Evolutionary conservation across 2,329 filamentous ascomycete genomes (phyloP).

Genomic region (Cladosporium phlei): DNA sequence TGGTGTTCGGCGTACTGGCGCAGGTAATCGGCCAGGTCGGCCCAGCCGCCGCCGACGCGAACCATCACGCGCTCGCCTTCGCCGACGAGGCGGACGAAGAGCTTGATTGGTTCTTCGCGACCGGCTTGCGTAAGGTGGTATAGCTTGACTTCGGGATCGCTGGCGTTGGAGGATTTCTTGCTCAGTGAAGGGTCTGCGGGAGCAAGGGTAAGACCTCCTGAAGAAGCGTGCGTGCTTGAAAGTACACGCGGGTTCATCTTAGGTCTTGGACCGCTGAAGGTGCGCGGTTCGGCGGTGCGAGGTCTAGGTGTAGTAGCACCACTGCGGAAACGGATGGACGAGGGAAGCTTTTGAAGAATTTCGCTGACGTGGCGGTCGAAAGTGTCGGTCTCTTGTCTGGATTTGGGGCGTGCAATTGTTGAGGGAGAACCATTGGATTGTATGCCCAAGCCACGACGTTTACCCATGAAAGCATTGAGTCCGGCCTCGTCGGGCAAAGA

Average conservation of each 20-base stretch:
- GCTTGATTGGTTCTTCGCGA: constrained; percentile 82
- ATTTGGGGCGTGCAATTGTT: not conserved
- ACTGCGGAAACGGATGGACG: constrained; percentile 68
- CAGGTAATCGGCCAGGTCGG: constrained; percentile 89
- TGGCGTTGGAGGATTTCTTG: constrained; percentile 19
- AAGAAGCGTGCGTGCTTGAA: constrained; percentile 11
- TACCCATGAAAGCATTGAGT: constrained; percentile 11
- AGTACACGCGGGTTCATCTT: constrained; percentile 14
- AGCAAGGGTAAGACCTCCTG: constrained; percentile 25
- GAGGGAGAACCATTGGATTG: not conserved
- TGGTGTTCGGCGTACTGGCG: constrained; percentile 92
- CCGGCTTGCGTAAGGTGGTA: constrained; percentile 86
- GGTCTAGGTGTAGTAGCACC: constrained; percentile 31
- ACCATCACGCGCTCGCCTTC: constrained; percentile 97
- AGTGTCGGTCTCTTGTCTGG: constrained; percentile 5
- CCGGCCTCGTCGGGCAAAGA: not conserved
- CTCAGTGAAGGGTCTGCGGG: constrained; percentile 34
- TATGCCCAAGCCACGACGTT: not conserved
- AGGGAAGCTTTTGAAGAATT: constrained; percentile 37
- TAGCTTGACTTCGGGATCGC: constrained; percentile 67
- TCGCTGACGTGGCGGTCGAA: constrained; percentile 51
- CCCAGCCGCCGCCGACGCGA: constrained; percentile 96
- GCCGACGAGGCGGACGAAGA: constrained; percentile 89
- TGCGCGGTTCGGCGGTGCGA: constrained; percentile 20
- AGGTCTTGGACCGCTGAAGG: constrained; percentile 18